Conservation (phyloP, 2,329 filamentous ascomycete genomes). For the Aspergillus novoparasiticus region DNA sequence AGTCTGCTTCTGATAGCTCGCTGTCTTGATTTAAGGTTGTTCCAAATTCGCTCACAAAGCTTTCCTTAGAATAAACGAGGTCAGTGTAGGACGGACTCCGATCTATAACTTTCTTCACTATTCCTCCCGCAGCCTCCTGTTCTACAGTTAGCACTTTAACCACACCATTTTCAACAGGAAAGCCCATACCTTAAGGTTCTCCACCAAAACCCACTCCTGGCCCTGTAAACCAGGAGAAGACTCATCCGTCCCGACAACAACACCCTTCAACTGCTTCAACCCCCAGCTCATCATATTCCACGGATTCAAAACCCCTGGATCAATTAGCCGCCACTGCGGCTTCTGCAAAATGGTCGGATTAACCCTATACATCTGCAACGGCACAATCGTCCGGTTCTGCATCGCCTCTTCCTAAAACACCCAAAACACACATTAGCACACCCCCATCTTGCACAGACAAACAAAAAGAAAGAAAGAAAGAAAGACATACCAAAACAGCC, state of each 20-base stretch:
- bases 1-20: constrained; percentile 63
- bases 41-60: constrained; percentile 64
- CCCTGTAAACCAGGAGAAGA: constrained; percentile 38
- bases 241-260: constrained; percentile 51
- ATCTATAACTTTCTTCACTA: constrained; percentile 50
- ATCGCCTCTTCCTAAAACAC: constrained; percentile 65
- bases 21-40: constrained; percentile 52
- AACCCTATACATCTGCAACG: constrained; percentile 67
- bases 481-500: constrained; percentile 64
- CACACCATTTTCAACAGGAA: background rate
- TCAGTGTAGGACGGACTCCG: constrained; percentile 60
- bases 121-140: constrained; percentile 57
- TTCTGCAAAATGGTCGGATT: constrained; percentile 72
- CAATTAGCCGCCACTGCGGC: constrained; percentile 62
- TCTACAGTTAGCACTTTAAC: constrained; percentile 23
- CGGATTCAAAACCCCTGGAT: constrained; percentile 55
- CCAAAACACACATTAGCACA: background rate
- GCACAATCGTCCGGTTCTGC: constrained; percentile 68
- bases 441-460: background rate
- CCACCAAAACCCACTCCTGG: constrained; percentile 51
- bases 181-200: constrained; percentile 58
- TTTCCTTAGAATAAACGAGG: constrained; percentile 66
- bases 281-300: constrained; percentile 77
- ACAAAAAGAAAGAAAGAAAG: background rate
- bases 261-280: constrained; percentile 65